phyloP scores from a whole-genome alignment of 1,139 yeast species.

The Meyerozyma carpophila region DNA sequence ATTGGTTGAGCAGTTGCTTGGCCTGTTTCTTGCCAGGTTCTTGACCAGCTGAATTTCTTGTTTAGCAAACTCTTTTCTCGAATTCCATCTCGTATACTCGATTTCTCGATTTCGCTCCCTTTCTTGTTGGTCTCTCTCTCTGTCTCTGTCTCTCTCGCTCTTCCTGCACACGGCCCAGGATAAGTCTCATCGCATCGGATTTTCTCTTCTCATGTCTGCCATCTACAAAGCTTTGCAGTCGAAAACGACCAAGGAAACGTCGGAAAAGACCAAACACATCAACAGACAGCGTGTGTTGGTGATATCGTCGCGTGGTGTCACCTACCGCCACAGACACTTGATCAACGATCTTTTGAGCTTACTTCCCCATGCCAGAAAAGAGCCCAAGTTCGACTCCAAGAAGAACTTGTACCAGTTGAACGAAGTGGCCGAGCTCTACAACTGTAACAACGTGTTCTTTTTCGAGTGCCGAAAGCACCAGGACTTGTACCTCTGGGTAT shows the following conservation, averaged over 20 bases:
- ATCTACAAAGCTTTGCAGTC: slow-evolving; percentile 66
- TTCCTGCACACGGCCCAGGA: neutral
- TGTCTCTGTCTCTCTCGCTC: neutral
- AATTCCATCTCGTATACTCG: too few relatives aligned
- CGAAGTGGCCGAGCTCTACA: slow-evolving; percentile 94
- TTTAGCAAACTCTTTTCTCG: too few relatives aligned
- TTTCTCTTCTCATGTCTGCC: slow-evolving; percentile 43
- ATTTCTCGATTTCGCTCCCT: too few relatives aligned
- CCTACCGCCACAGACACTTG: slow-evolving; percentile 91
- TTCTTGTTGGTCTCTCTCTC: neutral
- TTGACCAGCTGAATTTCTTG: too few relatives aligned
- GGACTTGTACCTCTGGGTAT: slow-evolving; percentile 90
- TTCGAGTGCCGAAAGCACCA: slow-evolving; percentile 96
- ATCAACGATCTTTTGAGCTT: slow-evolving; percentile 74
- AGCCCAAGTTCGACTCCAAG: slow-evolving; percentile 92
- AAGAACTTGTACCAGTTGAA: slow-evolving; percentile 83
- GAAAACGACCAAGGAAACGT: slow-evolving; percentile 35
- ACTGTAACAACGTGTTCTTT: slow-evolving; percentile 91
- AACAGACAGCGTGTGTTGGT: slow-evolving; percentile 80
- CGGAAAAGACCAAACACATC: slow-evolving; percentile 51
- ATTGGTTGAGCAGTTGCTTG: too few relatives aligned
- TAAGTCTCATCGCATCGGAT: neutral
- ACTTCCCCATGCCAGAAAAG: slow-evolving; percentile 94
- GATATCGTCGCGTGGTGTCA: slow-evolving; percentile 92
- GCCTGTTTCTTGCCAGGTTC: too few relatives aligned